Conservation (phyloP, 2,329 filamentous ascomycete species). For the Calonectria pseudoturangicola region DNA sequence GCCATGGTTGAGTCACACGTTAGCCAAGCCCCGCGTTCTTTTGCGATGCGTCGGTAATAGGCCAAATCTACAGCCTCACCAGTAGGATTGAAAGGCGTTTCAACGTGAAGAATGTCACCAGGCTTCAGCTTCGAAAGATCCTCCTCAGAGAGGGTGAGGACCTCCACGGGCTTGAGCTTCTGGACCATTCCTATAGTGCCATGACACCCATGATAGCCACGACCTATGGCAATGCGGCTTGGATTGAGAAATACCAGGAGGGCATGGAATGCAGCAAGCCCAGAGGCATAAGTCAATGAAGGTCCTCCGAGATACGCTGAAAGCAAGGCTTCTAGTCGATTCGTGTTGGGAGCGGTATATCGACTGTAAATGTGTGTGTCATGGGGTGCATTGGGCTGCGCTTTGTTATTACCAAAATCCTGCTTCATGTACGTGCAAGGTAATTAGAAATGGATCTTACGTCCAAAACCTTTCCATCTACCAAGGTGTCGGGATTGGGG, state of each 20-base stretch:
- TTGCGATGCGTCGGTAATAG: constrained; percentile 77
- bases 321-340: constrained; percentile 90
- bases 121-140: constrained; percentile 66
- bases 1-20: constrained; percentile 93
- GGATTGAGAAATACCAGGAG: constrained; percentile 90
- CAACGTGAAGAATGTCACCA: constrained; percentile 25
- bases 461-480: not conserved
- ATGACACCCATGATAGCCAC: constrained; percentile 81
- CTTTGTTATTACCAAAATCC: constrained; percentile 17
- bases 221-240: constrained; percentile 85
- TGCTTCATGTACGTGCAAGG: too few relatives aligned
- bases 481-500: not conserved
- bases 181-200: not conserved
- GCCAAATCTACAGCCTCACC: constrained; percentile 16
- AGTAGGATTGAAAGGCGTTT: constrained; percentile 24
- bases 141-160: not conserved
- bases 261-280: constrained; percentile 91
- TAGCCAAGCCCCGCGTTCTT: constrained; percentile 81
- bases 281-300: constrained; percentile 86
- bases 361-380: constrained; percentile 90
- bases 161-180: not conserved
- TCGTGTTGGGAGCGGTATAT: constrained; percentile 84
- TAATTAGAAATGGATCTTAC: not conserved
- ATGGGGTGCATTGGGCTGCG: constrained; percentile 68
- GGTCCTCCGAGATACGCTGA: constrained; percentile 82